These are phyloP conservation scores for Boletus barrowsii DNA, from an alignment of 768 basidiomycete species.

Conservation along the genomic window DNA sequence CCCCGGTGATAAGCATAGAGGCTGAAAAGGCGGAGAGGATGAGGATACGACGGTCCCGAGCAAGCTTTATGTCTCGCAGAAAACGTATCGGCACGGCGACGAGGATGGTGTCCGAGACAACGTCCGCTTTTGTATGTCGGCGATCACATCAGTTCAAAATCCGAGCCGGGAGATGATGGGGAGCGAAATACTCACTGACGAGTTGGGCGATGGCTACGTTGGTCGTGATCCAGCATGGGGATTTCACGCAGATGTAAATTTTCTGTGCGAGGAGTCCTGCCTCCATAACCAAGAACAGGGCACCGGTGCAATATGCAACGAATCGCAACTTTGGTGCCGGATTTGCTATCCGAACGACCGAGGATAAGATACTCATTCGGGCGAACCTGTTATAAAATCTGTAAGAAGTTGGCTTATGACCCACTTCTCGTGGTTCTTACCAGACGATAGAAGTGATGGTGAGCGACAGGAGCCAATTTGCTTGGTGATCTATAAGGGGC, in stretches of 20 bases:
- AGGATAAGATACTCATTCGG: conserved; percentile 28
- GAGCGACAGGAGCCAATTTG: conserved; percentile 20
- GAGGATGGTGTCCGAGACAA: conserved; percentile 20
- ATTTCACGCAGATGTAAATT: conserved; percentile 10
- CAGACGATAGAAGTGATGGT: conserved; percentile 19
- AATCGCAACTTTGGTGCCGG: conserved; percentile 10
- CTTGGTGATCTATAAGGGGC: not conserved
- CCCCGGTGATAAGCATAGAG: conserved; percentile 17
- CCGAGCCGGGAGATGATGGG: not conserved
- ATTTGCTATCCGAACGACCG: conserved; percentile 20
- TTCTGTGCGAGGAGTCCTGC: conserved; percentile 18
- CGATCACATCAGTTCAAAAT: not conserved
- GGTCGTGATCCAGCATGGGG: not conserved
- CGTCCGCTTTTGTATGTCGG: conserved; percentile 16
- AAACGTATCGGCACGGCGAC: conserved; percentile 14
- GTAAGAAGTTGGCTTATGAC: not conserved
- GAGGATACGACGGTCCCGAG: conserved; percentile 17
- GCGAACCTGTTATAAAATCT: conserved; percentile 17
- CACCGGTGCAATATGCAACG: conserved; percentile 15
- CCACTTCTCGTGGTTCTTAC: conserved; percentile 9
- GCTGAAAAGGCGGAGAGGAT: conserved; percentile 21
- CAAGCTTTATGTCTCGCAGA: conserved; percentile 17
- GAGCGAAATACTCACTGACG: conserved; percentile 16
- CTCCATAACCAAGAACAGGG: conserved; percentile 14
- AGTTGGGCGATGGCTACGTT: conserved; percentile 22